Evolutionary conservation across 345 rosid genomes (phyloP), one percentile per base, ranked within the genome.

Genomic region (Eucalyptus erythrocorys): DNA sequence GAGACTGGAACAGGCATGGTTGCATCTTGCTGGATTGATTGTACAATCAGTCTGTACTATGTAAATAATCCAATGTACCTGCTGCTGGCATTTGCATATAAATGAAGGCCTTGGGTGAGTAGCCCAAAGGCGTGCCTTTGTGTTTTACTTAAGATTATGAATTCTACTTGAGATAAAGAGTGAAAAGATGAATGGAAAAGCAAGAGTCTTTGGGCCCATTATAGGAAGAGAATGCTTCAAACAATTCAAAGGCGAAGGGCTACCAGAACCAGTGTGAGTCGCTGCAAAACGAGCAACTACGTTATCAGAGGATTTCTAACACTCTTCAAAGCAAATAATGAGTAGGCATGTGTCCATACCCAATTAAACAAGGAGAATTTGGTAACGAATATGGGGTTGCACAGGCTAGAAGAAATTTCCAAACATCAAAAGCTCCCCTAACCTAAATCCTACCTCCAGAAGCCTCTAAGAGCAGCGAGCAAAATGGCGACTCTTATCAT

Each of bases 401-500:
- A 0, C 37, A 64, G 40, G 71, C 66, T 87, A 76, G 49, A 26
- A 17, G 26, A 50, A n/a, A n/a, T 49, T 87, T 87, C 2, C 51
- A 6, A 13, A 10, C 42, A 5, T 37, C 26, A 43, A 48, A 76
- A 13, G 48, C 16, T 80, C 87, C 59, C 80, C 95, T 61, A 59
- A 96, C 99, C 89, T 93, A 94, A 96, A 95, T 85, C 98, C 99
- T 87, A 95, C 96, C 94, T 96, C 94, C 34, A 94, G 88, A 48
- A 97, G 97, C 91, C 99, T 91, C 91, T 95, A 94, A 1, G 98
- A 96, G 88, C 94, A 97, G 97, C 98, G 91, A 87, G 93, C 91
- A 89, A 96, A 97, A 90, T 97, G 99, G n/a, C 95, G 94, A 87
- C 96, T 95, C 94, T 97, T 98, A 80, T 97, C 98, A 87, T 96